A percentile compares a stretch with the other conserved stretches of the same genome.
Evolutionary conservation across 495 filamentous ascomycete genomes (phyloP).

Genomic region (Neurospora sp.): DNA sequence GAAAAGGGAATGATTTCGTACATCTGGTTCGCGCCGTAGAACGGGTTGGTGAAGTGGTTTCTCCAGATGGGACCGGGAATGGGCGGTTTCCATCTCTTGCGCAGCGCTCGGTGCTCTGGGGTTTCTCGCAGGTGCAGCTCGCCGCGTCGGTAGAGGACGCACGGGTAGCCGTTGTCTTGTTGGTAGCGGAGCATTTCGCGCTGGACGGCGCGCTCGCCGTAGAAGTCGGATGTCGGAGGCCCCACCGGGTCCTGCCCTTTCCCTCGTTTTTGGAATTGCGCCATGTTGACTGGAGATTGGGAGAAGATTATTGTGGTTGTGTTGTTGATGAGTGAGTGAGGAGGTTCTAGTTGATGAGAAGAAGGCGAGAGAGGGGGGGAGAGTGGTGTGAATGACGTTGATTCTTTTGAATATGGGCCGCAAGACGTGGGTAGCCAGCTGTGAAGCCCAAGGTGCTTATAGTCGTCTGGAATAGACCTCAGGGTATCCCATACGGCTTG

Average conservation of each 20-base stretch:
- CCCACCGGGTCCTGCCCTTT: background rate
- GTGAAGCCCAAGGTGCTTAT: no score
- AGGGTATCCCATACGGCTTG: no score
- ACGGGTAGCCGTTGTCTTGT: background rate
- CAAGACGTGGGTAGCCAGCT: background rate
- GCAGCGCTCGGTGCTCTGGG: background rate
- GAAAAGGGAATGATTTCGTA: background rate
- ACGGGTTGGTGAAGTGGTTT: background rate
- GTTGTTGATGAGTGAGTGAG: background rate
- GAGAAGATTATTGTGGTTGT: background rate
- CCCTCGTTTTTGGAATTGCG: background rate
- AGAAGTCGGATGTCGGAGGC: background rate
- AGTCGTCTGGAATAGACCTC: no score
- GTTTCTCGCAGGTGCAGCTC: background rate
- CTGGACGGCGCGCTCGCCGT: background rate
- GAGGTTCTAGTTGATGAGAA: background rate
- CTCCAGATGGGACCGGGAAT: background rate
- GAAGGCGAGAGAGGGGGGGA: background rate
- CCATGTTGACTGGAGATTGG: background rate
- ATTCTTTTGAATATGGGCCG: background rate
- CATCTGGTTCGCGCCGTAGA: background rate
- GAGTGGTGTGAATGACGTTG: background rate
- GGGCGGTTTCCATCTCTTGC: background rate
- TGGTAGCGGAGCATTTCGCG: background rate
- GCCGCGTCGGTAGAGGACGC: background rate